A percentile compares a stretch with the other conserved stretches of the same genome.
phyloP scores from a whole-genome alignment of 192 early-diverging fungal species.

The Haplosporangium gracile region DNA sequence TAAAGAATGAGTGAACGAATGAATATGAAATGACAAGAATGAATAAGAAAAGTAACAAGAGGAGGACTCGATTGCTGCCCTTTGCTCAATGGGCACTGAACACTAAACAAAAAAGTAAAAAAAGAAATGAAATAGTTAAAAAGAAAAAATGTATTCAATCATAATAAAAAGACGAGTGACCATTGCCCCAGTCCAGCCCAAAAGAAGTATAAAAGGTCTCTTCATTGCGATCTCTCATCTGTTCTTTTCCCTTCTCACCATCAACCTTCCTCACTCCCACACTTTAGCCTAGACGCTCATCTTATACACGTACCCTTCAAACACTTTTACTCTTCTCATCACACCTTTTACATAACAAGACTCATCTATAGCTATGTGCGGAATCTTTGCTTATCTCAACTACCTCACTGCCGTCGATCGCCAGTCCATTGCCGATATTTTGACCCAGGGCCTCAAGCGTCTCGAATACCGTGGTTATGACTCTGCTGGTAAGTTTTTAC shows the following conservation, averaged over 20 bases:
- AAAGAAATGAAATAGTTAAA: background rate
- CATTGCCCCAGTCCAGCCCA: background rate
- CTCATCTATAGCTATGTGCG: conserved; percentile 69
- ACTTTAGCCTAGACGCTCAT: background rate
- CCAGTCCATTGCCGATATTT: conserved; percentile 87
- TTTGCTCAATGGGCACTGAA: conserved; percentile 4
- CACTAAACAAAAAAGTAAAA: background rate
- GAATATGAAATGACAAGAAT: background rate
- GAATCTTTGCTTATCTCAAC: conserved; percentile 87
- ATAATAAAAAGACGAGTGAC: background rate
- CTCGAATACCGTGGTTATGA: conserved; percentile 99
- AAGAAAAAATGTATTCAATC: background rate
- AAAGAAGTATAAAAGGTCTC: conserved; percentile 37
- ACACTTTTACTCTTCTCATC: background rate
- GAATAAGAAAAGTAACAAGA: background rate
- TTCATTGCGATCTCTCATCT: conserved; percentile 35
- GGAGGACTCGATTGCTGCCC: background rate
- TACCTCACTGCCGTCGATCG: conserved; percentile 94
- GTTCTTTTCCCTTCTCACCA: conserved; percentile 42
- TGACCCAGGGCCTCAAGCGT: conserved; percentile 92
- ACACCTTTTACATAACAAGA: conserved; percentile 19
- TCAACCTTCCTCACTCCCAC: conserved; percentile 23
- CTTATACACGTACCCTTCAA: background rate
- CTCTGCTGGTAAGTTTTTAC: conserved; percentile 81
- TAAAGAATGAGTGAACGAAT: background rate